These are phyloP conservation scores for Abortiporus biennis DNA, from an alignment of 1,284 basidiomycete genomes.

Conservation along the genomic window DNA sequence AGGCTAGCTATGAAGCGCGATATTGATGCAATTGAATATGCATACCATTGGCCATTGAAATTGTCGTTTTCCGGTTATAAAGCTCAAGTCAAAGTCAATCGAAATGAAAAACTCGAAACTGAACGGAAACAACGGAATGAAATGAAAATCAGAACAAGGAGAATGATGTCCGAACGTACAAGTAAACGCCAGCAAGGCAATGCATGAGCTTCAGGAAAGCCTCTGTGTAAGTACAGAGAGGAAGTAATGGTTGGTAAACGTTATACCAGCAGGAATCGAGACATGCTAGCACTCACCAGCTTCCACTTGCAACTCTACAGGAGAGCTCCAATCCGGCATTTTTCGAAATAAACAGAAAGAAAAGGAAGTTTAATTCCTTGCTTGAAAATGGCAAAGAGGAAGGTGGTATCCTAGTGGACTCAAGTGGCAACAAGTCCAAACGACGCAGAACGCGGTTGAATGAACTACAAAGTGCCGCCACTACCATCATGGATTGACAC, in stretches of 20 bases:
- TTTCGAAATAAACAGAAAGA: too few species aligned
- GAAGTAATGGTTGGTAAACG: background rate
- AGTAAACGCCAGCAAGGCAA: constrained; percentile 57
- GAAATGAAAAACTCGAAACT: constrained; percentile 48
- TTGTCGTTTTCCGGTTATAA: constrained; percentile 48
- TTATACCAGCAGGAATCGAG: background rate
- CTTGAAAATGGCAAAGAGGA: too few species aligned
- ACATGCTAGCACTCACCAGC: constrained; percentile 32
- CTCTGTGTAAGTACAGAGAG: constrained; percentile 25
- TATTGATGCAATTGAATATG: background rate
- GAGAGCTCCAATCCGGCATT: constrained; percentile 58
- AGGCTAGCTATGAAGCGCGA: background rate
- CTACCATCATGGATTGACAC: too few species aligned
- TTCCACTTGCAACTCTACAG: constrained; percentile 42
- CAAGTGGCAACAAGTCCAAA: too few species aligned
- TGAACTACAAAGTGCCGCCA: too few species aligned
- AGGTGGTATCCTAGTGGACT: too few species aligned
- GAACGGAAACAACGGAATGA: background rate
- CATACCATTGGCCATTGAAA: constrained; percentile 41
- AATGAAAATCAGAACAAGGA: background rate
- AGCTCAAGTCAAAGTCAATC: constrained; percentile 63
- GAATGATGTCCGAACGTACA: constrained; percentile 31
- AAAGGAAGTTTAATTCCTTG: too few species aligned
- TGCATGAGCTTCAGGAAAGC: constrained; percentile 66
- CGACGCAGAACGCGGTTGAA: too few species aligned